Base-by-base conservation (phyloP, 2,329 filamentous ascomycete species). In the Teratosphaeria pseudoeucalypti region DNA sequence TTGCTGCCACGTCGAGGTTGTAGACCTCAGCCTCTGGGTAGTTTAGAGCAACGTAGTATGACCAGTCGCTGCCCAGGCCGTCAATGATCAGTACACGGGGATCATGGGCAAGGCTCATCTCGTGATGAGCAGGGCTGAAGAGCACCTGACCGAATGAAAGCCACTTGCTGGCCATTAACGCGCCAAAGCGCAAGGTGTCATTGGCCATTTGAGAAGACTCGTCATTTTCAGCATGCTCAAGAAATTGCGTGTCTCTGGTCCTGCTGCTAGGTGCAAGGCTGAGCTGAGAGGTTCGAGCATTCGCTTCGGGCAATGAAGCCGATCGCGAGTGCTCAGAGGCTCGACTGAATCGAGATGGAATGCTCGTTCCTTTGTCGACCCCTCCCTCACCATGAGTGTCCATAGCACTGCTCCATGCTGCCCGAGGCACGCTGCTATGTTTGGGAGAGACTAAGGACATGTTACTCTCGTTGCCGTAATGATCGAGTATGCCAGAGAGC, bases 1-100 rank as follows among this genome's bases (percentile, higher is more conserved):
- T 66, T 52, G 72, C 69, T 16, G 64, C 66, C 6, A 67, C 62
- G 3, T 74, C 74, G 27, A 92, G 79, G 69, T 92, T 90, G 76
- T 89, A 92, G 63, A 94, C 87, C 1, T 84, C 86, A 0, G 86
- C 86, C 0, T 80, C 79, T 0, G 87, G 86, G 64, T 92, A 92
- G 0, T 88, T 90, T 69, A 92, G 84, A 6, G 89, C 88, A 23
- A 88, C 88, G 66, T 91, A 92, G 71, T 90, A 92, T 0, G 89
- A 92, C 89, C 89, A 94, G 69, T 94, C 89, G 68, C 91, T 92
- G n/a, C 89, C 89, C 34, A 94, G 84, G 5, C 89, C 89, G 74
- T 94, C 89, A 59, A 94, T 81, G 19, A 94, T 86, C 3, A 94
- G 79, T 29, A 94, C 84, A 77, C 86, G 58, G 75, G 82, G 76